Evolutionary conservation across 371 early-diverging fungal genomes (phyloP).

Genomic region (Mortierella sp.): DNA sequence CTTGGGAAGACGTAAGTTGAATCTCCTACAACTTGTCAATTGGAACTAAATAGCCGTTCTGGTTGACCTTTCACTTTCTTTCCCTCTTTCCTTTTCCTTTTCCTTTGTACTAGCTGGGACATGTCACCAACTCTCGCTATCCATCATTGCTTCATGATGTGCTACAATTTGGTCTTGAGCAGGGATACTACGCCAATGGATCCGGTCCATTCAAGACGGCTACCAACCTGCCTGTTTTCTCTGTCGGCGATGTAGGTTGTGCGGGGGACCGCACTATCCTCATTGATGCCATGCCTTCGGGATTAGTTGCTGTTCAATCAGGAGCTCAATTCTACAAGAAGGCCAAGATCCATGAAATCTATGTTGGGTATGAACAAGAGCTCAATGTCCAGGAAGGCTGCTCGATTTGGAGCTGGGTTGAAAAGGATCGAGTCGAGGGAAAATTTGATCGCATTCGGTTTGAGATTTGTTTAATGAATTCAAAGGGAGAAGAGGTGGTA

Average conservation of each 20-base stretch:
- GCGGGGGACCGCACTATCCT: not conserved
- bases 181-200: conserved; percentile 45
- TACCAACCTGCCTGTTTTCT: not conserved
- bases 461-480: conserved; percentile 30
- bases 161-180: conserved; percentile 14
- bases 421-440: conserved; percentile 16
- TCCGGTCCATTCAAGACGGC: conserved; percentile 15
- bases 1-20: not conserved
- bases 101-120: conserved; percentile 15
- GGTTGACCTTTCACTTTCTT: not conserved
- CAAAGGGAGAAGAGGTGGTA: conserved; percentile 15
- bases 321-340: conserved; percentile 24
- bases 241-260: not conserved
- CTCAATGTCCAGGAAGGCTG: conserved; percentile 31
- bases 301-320: conserved; percentile 14
- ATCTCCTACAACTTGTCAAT: not conserved
- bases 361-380: conserved; percentile 38
- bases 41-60: too few relatives aligned
- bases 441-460: conserved; percentile 28
- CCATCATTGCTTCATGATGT: conserved; percentile 20
- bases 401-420: conserved; percentile 50
- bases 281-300: not conserved
- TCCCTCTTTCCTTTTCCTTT: not conserved
- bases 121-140: conserved; percentile 40
- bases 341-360: conserved; percentile 23